Evolutionary conservation across 192 early-diverging fungal species (phyloP).

Genomic region (Haplosporangium gracile): DNA sequence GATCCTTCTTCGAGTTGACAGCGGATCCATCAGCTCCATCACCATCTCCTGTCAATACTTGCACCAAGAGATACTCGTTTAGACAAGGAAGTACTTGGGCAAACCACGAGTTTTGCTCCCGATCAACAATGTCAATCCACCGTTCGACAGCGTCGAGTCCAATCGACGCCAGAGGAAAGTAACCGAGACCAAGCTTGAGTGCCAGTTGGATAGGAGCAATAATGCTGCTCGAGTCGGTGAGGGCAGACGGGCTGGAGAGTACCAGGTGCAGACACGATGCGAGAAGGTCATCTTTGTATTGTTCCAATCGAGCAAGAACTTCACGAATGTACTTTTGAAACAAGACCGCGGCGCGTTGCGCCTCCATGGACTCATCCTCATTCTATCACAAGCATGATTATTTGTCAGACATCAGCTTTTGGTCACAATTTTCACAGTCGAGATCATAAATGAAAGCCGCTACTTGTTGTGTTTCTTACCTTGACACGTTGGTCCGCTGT

Average conservation of each 20-base stretch:
- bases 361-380: constrained; percentile 14
- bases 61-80: constrained; percentile 75
- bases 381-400: constrained; percentile 3
- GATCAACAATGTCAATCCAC: constrained; percentile 56
- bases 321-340: constrained; percentile 71
- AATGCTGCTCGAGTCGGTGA: constrained; percentile 64
- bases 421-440: not conserved
- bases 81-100: constrained; percentile 69
- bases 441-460: not conserved
- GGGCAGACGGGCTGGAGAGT: constrained; percentile 69
- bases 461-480: not conserved
- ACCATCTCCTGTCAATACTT: constrained; percentile 40
- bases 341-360: constrained; percentile 47
- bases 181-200: constrained; percentile 74
- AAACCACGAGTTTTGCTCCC: constrained; percentile 46
- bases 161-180: constrained; percentile 70
- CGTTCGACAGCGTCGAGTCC: constrained; percentile 74
- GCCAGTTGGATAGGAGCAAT: constrained; percentile 73
- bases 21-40: constrained; percentile 12
- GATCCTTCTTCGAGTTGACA: constrained; percentile 11
- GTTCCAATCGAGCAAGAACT: constrained; percentile 70
- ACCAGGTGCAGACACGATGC: constrained; percentile 75
- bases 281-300: constrained; percentile 83
- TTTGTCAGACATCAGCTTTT: not conserved
- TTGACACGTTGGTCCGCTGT: constrained; percentile 9